These are phyloP conservation scores for Phyllachora maydis DNA, from an alignment of 2,329 filamentous ascomycete genomes.

Conservation along the genomic window DNA sequence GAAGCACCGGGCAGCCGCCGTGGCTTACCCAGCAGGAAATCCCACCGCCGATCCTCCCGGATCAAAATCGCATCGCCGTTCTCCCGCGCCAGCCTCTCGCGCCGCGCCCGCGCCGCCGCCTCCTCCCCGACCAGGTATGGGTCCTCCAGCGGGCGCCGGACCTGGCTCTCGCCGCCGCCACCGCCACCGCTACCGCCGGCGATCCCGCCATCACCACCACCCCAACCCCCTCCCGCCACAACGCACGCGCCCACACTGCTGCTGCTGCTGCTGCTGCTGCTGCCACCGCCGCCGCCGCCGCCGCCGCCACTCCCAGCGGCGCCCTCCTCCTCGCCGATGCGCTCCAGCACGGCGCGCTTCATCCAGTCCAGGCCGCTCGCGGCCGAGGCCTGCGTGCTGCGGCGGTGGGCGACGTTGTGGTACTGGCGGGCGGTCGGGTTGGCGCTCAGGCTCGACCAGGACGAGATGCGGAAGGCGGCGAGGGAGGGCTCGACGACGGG, in stretches of 20 bases:
- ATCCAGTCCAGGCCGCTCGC: slow-evolving; percentile 12
- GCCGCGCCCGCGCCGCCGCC: slow-evolving; percentile 34
- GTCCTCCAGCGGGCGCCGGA: slow-evolving; percentile 44
- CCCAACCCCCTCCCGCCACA: too few relatives aligned
- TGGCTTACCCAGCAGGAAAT: slow-evolving; percentile 34
- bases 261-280: too few relatives aligned
- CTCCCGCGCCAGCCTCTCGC: slow-evolving; percentile 35
- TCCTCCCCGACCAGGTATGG: slow-evolving; percentile 46
- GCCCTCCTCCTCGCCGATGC: slow-evolving; percentile 15
- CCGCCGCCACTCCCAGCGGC: slow-evolving; percentile 7
- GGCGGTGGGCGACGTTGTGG: slow-evolving; percentile 40
- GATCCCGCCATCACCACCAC: too few relatives aligned
- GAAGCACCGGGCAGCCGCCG: neutral
- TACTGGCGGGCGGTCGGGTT: slow-evolving; percentile 42
- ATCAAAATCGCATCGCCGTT: slow-evolving; percentile 29
- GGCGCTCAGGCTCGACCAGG: slow-evolving; percentile 33
- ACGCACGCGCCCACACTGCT: too few relatives aligned
- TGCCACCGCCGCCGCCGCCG: too few relatives aligned
- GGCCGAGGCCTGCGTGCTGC: slow-evolving; percentile 24
- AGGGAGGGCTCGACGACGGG: slow-evolving; percentile 19
- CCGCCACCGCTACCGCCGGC: too few relatives aligned
- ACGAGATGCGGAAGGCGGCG: slow-evolving; percentile 31
- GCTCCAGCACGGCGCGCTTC: slow-evolving; percentile 13
- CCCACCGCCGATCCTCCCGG: slow-evolving; percentile 37
- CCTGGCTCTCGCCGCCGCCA: too few relatives aligned